Evolutionary conservation across 176 grass and related monocot species (phyloP).

Genomic region (Thinopyrum elongatum): DNA sequence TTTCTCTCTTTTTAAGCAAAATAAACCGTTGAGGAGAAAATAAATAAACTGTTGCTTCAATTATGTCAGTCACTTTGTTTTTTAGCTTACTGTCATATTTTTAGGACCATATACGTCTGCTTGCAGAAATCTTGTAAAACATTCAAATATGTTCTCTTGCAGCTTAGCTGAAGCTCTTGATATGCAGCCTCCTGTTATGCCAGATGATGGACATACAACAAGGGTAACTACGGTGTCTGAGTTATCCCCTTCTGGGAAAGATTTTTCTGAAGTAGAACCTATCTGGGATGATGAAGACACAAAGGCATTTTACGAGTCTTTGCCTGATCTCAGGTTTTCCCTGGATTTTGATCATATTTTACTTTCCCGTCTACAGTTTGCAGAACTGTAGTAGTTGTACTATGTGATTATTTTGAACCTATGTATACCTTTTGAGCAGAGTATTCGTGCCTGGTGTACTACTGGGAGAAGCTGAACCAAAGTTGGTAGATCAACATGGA

Average conservation of each 20-base stretch:
- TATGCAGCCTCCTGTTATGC: slow-evolving; percentile 79
- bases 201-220: slow-evolving; percentile 68
- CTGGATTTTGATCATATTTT: slow-evolving; percentile 20
- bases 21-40: neutral
- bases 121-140: neutral
- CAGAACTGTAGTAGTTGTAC: slow-evolving; percentile 10
- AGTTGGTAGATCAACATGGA: slow-evolving; percentile 44
- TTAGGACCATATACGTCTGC: neutral
- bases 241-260: slow-evolving; percentile 44
- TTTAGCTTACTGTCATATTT: neutral
- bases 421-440: slow-evolving; percentile 40
- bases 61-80: neutral
- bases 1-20: neutral
- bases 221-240: slow-evolving; percentile 56
- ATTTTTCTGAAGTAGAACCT: slow-evolving; percentile 45
- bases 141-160: slow-evolving; percentile 9
- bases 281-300: slow-evolving; percentile 91
- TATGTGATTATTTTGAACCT: slow-evolving; percentile 16
- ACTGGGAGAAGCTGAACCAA: slow-evolving; percentile 72
- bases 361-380: neutral
- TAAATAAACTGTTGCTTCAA: neutral
- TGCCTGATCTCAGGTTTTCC: slow-evolving; percentile 77
- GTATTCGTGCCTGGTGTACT: slow-evolving; percentile 80
- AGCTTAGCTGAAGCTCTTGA: slow-evolving; percentile 86
- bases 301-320: slow-evolving; percentile 78